Evolutionary conservation across 2,329 filamentous ascomycete genomes (phyloP).

Genomic region (Colletotrichum phormii): DNA sequence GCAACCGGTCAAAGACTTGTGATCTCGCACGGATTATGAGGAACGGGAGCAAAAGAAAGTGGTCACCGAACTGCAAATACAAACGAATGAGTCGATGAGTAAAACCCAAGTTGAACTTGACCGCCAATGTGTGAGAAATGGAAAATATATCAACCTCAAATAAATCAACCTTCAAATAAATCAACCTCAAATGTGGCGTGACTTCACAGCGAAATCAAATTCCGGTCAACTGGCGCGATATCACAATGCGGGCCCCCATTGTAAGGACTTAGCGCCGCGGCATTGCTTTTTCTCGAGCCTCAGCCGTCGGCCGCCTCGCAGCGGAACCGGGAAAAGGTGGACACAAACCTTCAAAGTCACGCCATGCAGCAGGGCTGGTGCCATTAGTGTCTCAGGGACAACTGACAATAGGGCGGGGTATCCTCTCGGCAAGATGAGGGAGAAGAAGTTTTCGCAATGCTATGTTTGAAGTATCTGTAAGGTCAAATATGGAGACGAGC

Average conservation of each 20-base stretch:
- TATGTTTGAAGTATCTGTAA: too few relatives aligned
- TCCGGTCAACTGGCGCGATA: neutral
- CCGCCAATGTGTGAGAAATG: too few relatives aligned
- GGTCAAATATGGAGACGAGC: neutral
- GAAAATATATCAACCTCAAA: too few relatives aligned
- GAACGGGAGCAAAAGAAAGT: neutral
- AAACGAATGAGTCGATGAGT: too few relatives aligned
- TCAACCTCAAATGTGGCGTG: neutral
- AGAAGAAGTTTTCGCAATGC: neutral
- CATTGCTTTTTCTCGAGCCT: slow-evolving; percentile 15
- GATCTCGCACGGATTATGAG: neutral
- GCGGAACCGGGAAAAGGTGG: neutral
- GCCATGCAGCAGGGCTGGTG: neutral
- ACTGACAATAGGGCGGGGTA: neutral
- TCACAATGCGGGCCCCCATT: neutral
- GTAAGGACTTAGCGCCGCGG: slow-evolving; percentile 2
- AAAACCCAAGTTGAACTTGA: too few relatives aligned
- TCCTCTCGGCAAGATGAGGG: neutral
- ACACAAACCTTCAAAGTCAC: slow-evolving; percentile 1
- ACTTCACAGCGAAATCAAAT: neutral
- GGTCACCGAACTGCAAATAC: neutral
- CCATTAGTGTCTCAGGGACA: slow-evolving; percentile 7
- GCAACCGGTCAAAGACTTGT: too few relatives aligned
- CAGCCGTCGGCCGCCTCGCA: slow-evolving; percentile 20
- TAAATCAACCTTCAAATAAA: too few relatives aligned